Conservation (phyloP, 2,329 filamentous ascomycete species). For the Aureobasidium lini region DNA sequence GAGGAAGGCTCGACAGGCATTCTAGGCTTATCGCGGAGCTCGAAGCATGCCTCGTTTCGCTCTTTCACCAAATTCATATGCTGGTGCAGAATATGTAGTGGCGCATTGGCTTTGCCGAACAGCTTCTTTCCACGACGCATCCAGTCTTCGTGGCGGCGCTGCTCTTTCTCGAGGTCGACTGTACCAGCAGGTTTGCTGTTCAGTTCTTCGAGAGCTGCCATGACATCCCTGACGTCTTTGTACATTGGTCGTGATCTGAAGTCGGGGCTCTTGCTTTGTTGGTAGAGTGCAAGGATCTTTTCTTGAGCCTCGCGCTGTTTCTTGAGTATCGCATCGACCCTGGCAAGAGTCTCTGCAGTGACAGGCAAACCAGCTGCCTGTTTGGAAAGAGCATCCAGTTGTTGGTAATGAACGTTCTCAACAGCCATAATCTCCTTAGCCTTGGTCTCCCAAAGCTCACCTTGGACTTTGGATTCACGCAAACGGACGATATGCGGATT, state of each 20-base stretch:
- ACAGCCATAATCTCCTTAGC: constrained; percentile 88
- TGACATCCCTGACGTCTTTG: constrained; percentile 79
- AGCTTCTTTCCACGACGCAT: constrained; percentile 97
- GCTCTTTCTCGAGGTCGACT: constrained; percentile 85
- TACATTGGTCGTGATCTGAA: constrained; percentile 78
- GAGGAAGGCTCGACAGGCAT: constrained; percentile 89
- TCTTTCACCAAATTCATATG: constrained; percentile 92
- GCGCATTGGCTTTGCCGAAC: constrained; percentile 96
- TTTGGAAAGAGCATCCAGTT: constrained; percentile 81
- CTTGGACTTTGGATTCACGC: constrained; percentile 66
- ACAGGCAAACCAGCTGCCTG: constrained; percentile 79
- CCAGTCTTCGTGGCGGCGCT: constrained; percentile 96
- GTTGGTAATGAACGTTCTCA: constrained; percentile 85
- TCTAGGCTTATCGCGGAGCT: constrained; percentile 79
- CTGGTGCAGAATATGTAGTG: constrained; percentile 86
- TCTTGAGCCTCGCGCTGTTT: constrained; percentile 93
- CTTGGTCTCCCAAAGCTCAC: constrained; percentile 85
- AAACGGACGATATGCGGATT: constrained; percentile 74
- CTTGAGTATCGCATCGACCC: constrained; percentile 84
- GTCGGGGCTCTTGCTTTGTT: constrained; percentile 67
- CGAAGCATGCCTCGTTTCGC: constrained; percentile 85
- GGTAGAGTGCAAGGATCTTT: constrained; percentile 73
- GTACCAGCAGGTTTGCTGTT: constrained; percentile 90
- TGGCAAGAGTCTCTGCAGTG: constrained; percentile 67
- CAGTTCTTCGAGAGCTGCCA: constrained; percentile 77